Conservation (phyloP, 345 rosid species). For the Ceriops zippeliana region DNA sequence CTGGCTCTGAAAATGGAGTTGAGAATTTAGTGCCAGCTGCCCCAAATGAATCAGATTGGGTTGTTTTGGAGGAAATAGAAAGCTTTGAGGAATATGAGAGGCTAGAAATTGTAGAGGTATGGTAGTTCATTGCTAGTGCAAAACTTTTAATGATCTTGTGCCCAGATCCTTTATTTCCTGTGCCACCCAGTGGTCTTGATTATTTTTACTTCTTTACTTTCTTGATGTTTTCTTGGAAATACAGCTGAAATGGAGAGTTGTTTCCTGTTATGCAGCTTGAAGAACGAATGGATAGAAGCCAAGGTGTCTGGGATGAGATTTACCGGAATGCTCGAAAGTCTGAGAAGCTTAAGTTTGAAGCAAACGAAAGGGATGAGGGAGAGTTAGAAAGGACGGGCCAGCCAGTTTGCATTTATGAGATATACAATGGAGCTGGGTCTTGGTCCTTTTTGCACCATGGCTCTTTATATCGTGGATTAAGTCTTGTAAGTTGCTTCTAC, state of each 20-base stretch:
- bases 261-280: slow-evolving; percentile 58
- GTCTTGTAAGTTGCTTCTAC: slow-evolving; percentile 67
- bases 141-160: neutral
- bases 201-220: slow-evolving; percentile 1
- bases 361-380: slow-evolving; percentile 95
- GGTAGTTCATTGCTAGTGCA: slow-evolving; percentile 19
- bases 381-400: slow-evolving; percentile 98
- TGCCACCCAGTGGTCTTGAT: neutral
- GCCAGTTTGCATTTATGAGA: slow-evolving; percentile 88
- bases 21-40: slow-evolving; percentile 40
- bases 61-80: slow-evolving; percentile 57
- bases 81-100: slow-evolving; percentile 67
- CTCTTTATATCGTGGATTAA: slow-evolving; percentile 87
- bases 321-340: slow-evolving; percentile 85
- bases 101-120: slow-evolving; percentile 84
- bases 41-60: slow-evolving; percentile 69
- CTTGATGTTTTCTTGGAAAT: slow-evolving; percentile 11
- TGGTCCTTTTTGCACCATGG: slow-evolving; percentile 98
- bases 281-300: slow-evolving; percentile 73
- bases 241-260: slow-evolving; percentile 18
- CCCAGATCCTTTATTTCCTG: neutral
- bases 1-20: slow-evolving; percentile 41
- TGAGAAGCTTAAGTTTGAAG: slow-evolving; percentile 81
- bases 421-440: slow-evolving; percentile 82
- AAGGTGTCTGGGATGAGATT: slow-evolving; percentile 80